A percentile compares a stretch with the other conserved stretches of the same genome.
phyloP scores from a whole-genome alignment of 1,284 basidiomycete genomes.

The Rhodotorula sp. region DNA sequence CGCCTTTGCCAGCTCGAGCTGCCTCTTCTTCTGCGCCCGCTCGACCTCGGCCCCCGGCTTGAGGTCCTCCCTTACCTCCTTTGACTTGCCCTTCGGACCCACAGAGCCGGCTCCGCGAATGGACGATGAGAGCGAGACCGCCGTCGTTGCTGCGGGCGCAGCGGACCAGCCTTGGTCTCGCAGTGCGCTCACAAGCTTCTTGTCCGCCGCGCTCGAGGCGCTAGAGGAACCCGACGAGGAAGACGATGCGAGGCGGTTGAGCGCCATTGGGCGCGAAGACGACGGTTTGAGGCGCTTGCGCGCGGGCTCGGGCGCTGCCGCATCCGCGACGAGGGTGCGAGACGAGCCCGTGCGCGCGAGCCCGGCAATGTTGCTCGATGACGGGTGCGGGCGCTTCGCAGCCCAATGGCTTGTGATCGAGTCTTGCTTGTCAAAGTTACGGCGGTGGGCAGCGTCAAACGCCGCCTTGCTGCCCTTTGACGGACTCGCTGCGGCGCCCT shows the following conservation, averaged over 20 bases:
- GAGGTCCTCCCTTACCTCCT: not conserved
- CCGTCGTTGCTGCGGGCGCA: not conserved
- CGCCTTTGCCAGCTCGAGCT: constrained; percentile 20
- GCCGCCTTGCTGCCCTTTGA: constrained; percentile 8
- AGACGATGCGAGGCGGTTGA: not conserved
- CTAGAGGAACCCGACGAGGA: not conserved
- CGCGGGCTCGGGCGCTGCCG: not conserved
- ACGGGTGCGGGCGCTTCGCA: constrained; percentile 17
- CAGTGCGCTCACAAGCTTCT: constrained; percentile 12
- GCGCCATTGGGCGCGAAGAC: not conserved
- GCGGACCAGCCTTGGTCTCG: constrained; percentile 19
- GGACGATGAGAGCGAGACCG: not conserved
- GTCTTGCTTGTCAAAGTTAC: constrained; percentile 29
- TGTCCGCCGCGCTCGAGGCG: not conserved
- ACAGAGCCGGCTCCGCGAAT: not conserved
- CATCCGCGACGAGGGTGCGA: not conserved
- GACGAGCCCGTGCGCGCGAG: constrained; percentile 9
- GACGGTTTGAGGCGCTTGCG: constrained; percentile 15
- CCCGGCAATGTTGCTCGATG: not conserved
- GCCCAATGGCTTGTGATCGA: constrained; percentile 32
- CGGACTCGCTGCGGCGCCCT: not conserved
- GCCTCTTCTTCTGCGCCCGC: constrained; percentile 7
- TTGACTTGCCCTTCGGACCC: not conserved
- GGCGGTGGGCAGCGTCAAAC: constrained; percentile 23
- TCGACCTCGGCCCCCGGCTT: constrained; percentile 4